Conservation (phyloP, 768 basidiomycete genomes). For the Epithele typhae region DNA sequence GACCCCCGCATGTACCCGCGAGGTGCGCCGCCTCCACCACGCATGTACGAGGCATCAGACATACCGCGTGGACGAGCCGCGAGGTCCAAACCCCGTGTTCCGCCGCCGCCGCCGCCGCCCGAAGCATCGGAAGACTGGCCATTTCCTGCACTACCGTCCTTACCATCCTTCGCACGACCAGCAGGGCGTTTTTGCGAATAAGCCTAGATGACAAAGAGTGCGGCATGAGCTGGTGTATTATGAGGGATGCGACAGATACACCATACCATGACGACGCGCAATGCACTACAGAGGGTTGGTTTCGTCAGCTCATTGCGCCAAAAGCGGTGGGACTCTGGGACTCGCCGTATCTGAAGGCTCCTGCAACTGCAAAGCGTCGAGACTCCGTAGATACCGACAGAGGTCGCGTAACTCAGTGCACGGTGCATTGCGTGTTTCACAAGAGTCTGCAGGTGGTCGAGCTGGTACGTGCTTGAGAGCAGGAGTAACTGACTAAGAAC, state of each 20-base stretch:
- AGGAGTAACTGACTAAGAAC: conserved; percentile 85
- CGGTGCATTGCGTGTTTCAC: conserved; percentile 96
- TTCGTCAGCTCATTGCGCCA: conserved; percentile 7
- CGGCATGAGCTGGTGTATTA: not conserved
- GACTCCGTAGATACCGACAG: conserved; percentile 92
- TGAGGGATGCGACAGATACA: conserved; percentile 14
- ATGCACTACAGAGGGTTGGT: conserved; percentile 46
- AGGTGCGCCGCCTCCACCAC: conserved; percentile 19
- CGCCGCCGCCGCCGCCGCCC: conserved; percentile 31
- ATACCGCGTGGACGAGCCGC: conserved; percentile 62
- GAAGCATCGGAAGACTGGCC: conserved; percentile 13
- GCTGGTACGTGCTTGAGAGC: conserved; percentile 76
- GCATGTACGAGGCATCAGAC: conserved; percentile 52
- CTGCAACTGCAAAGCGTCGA: conserved; percentile 88
- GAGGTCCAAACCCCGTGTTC: conserved; percentile 28
- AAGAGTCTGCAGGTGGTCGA: conserved; percentile 68
- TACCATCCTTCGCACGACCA: conserved; percentile 43
- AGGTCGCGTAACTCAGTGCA: conserved; percentile 75
- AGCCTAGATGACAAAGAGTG: conserved; percentile 40
- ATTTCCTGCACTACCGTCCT: conserved; percentile 31
- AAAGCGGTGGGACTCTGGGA: conserved; percentile 13
- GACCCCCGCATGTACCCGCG: conserved; percentile 8
- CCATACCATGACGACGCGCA: conserved; percentile 83
- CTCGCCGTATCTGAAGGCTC: conserved; percentile 83
- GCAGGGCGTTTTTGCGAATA: conserved; percentile 74